Conservation (phyloP, 257 asterid species). For the Nicotiana noctiflora region DNA sequence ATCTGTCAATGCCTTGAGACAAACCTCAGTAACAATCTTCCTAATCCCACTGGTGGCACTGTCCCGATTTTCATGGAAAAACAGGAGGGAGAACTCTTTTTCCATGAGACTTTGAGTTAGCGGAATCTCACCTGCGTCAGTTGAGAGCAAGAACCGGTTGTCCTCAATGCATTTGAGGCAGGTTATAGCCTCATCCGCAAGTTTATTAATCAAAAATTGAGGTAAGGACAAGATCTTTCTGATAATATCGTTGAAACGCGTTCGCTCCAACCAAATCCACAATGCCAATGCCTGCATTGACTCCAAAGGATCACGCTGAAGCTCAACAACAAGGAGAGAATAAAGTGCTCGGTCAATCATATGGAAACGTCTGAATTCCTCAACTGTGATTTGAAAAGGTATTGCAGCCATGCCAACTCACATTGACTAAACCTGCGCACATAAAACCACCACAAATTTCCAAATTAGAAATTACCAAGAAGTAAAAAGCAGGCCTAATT, state of each 20-base stretch:
- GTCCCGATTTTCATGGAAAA: slow-evolving; percentile 22
- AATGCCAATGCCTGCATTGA: slow-evolving; percentile 44
- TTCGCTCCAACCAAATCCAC: slow-evolving; percentile 55
- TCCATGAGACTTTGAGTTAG: slow-evolving; percentile 28
- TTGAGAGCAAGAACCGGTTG: not conserved
- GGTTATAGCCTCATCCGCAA: slow-evolving; percentile 49
- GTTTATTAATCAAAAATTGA: slow-evolving; percentile 18
- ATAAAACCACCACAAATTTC: slow-evolving; percentile 5
- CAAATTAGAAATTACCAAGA: not conserved
- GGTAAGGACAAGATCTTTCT: slow-evolving; percentile 28
- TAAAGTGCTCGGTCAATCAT: slow-evolving; percentile 44
- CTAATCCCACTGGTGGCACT: slow-evolving; percentile 12
- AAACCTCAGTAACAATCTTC: slow-evolving; percentile 20
- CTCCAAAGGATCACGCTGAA: slow-evolving; percentile 42
- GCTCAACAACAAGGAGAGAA: slow-evolving; percentile 37
- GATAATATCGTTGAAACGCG: slow-evolving; percentile 20
- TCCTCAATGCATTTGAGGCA: slow-evolving; percentile 36
- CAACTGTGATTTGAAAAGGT: slow-evolving; percentile 12
- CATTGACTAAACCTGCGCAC: slow-evolving; percentile 26
- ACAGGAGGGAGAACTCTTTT: slow-evolving; percentile 24
- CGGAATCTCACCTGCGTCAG: slow-evolving; percentile 27
- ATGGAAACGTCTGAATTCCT: slow-evolving; percentile 31
- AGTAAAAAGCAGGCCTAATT: not conserved
- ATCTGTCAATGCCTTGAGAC: slow-evolving; percentile 34
- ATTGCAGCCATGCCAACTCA: slow-evolving; percentile 23